These are phyloP conservation scores for Geranomyces variabilis DNA, from an alignment of 192 early-diverging fungal genomes.

Conservation along the genomic window DNA sequence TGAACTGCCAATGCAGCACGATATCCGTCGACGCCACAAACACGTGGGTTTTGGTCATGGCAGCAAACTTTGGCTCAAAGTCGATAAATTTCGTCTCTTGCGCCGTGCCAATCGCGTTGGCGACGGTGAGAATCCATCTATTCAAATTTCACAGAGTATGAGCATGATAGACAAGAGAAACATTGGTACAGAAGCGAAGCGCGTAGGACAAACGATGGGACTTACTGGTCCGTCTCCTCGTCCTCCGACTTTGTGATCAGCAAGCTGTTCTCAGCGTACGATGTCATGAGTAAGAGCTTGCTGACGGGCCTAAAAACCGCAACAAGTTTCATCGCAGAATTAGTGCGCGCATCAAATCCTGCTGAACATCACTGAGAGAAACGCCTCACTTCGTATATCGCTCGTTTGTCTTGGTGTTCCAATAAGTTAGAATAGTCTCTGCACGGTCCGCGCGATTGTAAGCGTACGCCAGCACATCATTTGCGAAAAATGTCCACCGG, in stretches of 20 bases:
- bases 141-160: neutral
- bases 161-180: neutral
- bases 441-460: slow-evolving; percentile 46
- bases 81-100: slow-evolving; percentile 56
- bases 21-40: slow-evolving; percentile 49
- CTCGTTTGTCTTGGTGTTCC: slow-evolving; percentile 62
- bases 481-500: slow-evolving; percentile 53
- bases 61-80: slow-evolving; percentile 51
- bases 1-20: slow-evolving; percentile 57
- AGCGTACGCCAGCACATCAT: slow-evolving; percentile 56
- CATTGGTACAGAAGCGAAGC: neutral
- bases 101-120: slow-evolving; percentile 61
- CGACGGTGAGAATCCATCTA: slow-evolving; percentile 52
- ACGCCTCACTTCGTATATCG: slow-evolving; percentile 53
- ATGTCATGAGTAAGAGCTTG: slow-evolving; percentile 46
- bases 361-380: neutral
- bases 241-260: slow-evolving; percentile 52
- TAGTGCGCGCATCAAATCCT: neutral
- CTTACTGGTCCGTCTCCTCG: slow-evolving; percentile 23
- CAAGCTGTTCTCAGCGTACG: slow-evolving; percentile 53
- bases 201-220: neutral
- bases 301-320: slow-evolving; percentile 41
- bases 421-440: slow-evolving; percentile 53
- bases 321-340: neutral
- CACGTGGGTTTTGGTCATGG: slow-evolving; percentile 50